A percentile compares a stretch with the other conserved stretches of the same genome.
These are phyloP conservation scores for Ascochyta clinopodiicola DNA, from an alignment of 2,329 filamentous ascomycete genomes.

Conservation along the genomic window DNA sequence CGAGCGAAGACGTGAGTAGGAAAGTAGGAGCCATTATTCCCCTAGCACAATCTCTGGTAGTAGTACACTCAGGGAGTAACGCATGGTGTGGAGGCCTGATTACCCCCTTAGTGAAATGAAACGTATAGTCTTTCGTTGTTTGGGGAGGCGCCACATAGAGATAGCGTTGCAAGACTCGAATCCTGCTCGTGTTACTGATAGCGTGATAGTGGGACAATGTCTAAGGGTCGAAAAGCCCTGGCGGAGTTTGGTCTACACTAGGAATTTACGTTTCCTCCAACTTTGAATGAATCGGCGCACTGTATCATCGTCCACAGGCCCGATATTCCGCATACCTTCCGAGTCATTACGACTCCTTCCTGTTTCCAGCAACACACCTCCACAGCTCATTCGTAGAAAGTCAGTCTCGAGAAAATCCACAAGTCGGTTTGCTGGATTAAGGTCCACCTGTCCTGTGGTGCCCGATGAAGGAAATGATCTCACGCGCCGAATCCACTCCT, in stretches of 20 bases:
- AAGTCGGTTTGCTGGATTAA: constrained; percentile 44
- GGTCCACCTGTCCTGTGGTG: constrained; percentile 3
- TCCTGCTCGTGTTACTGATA: no score
- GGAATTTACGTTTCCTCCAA: constrained; percentile 19
- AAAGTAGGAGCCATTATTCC: no score
- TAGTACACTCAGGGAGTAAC: no score
- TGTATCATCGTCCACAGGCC: constrained; percentile 12
- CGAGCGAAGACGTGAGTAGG: no score
- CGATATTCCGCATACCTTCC: constrained; percentile 33
- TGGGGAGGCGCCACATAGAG: no score
- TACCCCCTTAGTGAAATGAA: no score
- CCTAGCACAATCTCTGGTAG: no score
- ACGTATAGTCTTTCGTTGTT: no score
- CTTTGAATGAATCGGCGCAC: constrained; percentile 15
- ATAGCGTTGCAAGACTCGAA: no score
- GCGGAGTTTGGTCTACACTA: not conserved
- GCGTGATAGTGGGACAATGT: no score
- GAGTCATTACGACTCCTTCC: constrained; percentile 48
- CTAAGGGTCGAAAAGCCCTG: no score
- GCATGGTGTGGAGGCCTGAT: no score
- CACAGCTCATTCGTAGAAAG: constrained; percentile 55
- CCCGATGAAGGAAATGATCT: constrained; percentile 12
- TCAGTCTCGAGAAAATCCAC: constrained; percentile 46
- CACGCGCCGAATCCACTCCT: constrained; percentile 52
- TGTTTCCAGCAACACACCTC: constrained; percentile 52